Base-by-base conservation (phyloP, 805 yeast species). In the Scheffersomyces lignosus region DNA sequence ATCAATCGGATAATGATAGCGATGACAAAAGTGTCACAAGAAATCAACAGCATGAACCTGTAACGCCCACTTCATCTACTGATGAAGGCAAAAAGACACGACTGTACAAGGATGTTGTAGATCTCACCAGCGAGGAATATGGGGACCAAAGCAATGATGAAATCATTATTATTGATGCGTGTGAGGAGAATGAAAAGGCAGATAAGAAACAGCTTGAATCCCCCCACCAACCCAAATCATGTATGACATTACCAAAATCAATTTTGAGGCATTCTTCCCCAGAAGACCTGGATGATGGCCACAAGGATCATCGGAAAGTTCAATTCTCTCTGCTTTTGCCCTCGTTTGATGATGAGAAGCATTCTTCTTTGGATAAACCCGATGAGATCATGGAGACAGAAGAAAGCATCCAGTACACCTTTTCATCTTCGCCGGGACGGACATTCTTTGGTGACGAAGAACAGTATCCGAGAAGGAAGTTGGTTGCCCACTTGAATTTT, bases 401-500 rank as follows among this genome's bases (percentile, higher is more conserved):
- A 13, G 43, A 35, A 2, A 47, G 41, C 3, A 41, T 54, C 2
- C 50, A 54, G 26, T 58, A 56, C 40, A 47, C 47, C 5, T 34
- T 48, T 2, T 60, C 64, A 3, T 37, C 52, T 6, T 57, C 65
- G 1, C 61, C 63, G 36, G 38, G 57, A 18, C n/a, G n/a, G n/a
- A 47, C 60, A 2, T 60, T 48, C 34, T 51, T 58, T 24, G 52
- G 49, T 12, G 57, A 51, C 24, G 52, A 41, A 16, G 37, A 45
- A 10, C 29, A 40, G 31, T 47, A 53, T 18, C 57, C 57, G 12
- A 45, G 64, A 22, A 46, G 56, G 16, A 60, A 60, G 31, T 40
- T 56, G 15, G 64, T 60, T 13, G 64, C 63, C 1, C 54, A 56
- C 26, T 39, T 60, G 26, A 49, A 56, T 31, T 58, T 60, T 28